Evolutionary conservation across 169 alveolate species (phyloP), one percentile per base, ranked within the genome.

Genomic region (Cyclospora cayetanensis): DNA sequence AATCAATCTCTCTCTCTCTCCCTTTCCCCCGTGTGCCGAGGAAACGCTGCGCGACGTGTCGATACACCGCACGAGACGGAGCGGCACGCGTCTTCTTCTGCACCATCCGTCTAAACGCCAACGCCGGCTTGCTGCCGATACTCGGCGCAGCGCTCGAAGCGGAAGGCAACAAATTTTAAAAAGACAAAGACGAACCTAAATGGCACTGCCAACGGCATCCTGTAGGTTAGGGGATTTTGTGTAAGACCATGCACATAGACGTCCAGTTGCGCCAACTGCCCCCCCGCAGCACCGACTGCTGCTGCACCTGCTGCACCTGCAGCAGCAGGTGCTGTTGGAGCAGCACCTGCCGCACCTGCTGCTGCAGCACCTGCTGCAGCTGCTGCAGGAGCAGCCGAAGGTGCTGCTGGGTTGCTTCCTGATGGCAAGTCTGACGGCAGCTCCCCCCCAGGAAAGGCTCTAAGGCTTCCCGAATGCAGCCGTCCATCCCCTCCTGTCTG

Each of bases 181-280:
- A 7, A 46, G 60, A 46, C n/a, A n/a, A n/a, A n/a, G n/a, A 37
- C 3, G n/a, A 5, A 79, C 88, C 88, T 41, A 72, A 79, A 79
- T 0, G 88, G 88, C 46, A 79, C 72, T 4, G 88, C 88, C 4
- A 50, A 22, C 22, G 68, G 88, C 88, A 79, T 50, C 18, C 88
- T 39, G 52, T 41, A 79, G 50, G 43, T 29, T 27, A 79, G 35
- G 39, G 46, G 50, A 50, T 52, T 79, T 42, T 27, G 50, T n/a
- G 50, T 46, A 18, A 29, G 46, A 15, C 88, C 50, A 18, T 79
- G 52, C 35, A 79, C 88, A 41, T 50, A 79, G 4, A 79, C 66
- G 15, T 79, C 88, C 4, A 79, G 80, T 50, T 68, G 80, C 18
- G 80, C 80, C 52, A 68, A 35, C 15, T 68, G 80, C 52, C 80